A percentile compares a stretch with the other conserved stretches of the same genome.
Conservation (phyloP, 345 rosid genomes). For the Pistacia atlantica region DNA sequence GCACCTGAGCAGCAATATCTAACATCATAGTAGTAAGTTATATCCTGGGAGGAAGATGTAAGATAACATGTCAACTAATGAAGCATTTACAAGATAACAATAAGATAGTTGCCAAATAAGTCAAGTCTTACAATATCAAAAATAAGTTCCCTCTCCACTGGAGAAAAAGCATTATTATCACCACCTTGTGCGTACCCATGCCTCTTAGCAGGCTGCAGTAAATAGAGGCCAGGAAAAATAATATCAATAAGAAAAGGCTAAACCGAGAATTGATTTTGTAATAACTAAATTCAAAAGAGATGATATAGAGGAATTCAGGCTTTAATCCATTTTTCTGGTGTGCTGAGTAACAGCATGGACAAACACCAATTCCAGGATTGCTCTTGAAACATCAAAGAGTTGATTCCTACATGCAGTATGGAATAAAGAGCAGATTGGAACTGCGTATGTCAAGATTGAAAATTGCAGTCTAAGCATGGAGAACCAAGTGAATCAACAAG, state of each 20-base stretch:
- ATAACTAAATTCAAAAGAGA: neutral
- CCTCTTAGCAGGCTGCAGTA: neutral
- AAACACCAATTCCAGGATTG: neutral
- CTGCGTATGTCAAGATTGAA: neutral
- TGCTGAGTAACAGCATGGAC: neutral
- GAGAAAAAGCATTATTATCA: slow-evolving; percentile 75
- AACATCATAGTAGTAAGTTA: slow-evolving; percentile 87
- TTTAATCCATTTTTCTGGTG: neutral
- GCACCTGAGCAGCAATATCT: slow-evolving; percentile 97
- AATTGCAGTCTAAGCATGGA: neutral
- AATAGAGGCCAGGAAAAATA: neutral
- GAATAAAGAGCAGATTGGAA: neutral
- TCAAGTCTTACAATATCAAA: slow-evolving; percentile 78
- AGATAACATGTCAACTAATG: slow-evolving; percentile 22
- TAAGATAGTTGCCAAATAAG: slow-evolving; percentile 4
- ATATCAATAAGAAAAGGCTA: neutral
- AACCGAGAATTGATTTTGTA: neutral
- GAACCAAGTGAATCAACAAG: neutral
- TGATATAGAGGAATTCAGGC: neutral
- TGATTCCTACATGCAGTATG: neutral
- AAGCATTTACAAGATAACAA: neutral
- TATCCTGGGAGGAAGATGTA: slow-evolving; percentile 56
- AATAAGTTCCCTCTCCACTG: slow-evolving; percentile 85
- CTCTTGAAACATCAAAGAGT: neutral
- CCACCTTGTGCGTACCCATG: slow-evolving; percentile 76